phyloP scores from a whole-genome alignment of 2,329 filamentous ascomycete genomes.

The Penicillium freii region DNA sequence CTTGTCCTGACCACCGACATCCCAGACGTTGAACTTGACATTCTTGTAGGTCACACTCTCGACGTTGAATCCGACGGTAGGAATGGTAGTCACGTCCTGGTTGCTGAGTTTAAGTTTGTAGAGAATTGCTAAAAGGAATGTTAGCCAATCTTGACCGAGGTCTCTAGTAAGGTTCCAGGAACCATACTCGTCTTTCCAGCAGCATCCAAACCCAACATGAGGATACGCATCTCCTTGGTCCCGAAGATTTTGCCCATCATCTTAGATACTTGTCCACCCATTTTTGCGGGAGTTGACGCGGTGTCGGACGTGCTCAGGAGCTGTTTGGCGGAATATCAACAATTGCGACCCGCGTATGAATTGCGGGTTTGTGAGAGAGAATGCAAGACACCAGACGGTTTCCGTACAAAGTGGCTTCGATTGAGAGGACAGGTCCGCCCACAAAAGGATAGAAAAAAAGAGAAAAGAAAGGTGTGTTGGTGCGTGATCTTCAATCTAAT shows the following conservation, averaged over 20 bases:
- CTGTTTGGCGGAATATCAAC: slow-evolving; percentile 5
- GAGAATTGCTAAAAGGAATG: slow-evolving; percentile 66
- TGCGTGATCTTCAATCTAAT: slow-evolving; percentile 9
- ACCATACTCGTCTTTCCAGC: slow-evolving; percentile 85
- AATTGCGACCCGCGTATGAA: slow-evolving; percentile 4
- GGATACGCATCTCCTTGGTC: slow-evolving; percentile 96
- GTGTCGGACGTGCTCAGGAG: slow-evolving; percentile 7
- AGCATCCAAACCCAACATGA: slow-evolving; percentile 97
- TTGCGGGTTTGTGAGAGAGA: not conserved
- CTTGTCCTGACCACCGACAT: slow-evolving; percentile 98
- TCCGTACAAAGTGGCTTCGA: not conserved
- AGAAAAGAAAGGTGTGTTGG: slow-evolving; percentile 7
- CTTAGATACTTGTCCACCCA: slow-evolving; percentile 93
- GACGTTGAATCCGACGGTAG: slow-evolving; percentile 98
- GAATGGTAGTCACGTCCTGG: slow-evolving; percentile 97
- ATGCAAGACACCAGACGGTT: not conserved
- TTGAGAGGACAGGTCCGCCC: not conserved
- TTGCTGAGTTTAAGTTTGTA: slow-evolving; percentile 95
- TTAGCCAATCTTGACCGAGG: not conserved
- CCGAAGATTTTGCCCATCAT: slow-evolving; percentile 99
- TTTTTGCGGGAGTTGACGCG: slow-evolving; percentile 47
- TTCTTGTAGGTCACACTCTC: slow-evolving; percentile 99
- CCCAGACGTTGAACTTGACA: slow-evolving; percentile 99
- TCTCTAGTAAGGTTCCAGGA: not conserved
- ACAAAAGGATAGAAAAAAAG: slow-evolving; percentile 14